Conservation (phyloP, 1,284 basidiomycete genomes). For the Stygiomarasmius scandens region DNA sequence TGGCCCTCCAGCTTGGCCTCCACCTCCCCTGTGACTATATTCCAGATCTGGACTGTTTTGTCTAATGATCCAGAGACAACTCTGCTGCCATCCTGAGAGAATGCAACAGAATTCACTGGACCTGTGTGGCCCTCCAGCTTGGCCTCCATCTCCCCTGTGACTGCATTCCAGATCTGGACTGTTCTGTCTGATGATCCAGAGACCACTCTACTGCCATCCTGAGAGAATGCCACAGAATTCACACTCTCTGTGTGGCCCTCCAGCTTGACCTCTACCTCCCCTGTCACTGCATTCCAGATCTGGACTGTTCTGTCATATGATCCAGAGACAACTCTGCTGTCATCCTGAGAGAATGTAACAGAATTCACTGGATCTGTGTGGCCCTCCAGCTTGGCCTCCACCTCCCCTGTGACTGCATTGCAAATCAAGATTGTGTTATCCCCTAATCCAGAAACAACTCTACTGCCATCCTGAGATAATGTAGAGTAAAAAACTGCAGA, state of each 20-base stretch:
- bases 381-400: constrained; percentile 5
- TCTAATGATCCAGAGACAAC: constrained; percentile 10
- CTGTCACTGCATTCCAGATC: constrained; percentile 20
- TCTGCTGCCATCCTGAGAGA: constrained; percentile 3
- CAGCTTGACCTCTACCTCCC: constrained; percentile 5
- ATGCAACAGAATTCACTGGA: background rate
- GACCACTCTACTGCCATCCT: constrained; percentile 19
- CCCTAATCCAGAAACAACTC: background rate
- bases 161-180: constrained; percentile 24
- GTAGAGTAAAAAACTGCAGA: constrained; percentile 2
- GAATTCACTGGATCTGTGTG: constrained; percentile 10
- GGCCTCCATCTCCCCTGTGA: constrained; percentile 14
- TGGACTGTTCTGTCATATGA: constrained; percentile 16
- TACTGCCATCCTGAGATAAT: constrained; percentile 4
- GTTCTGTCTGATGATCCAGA: constrained; percentile 24
- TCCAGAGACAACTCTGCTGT: constrained; percentile 16
- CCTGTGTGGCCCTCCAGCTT: constrained; percentile 3
- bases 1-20: no score
- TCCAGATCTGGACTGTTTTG: constrained; percentile 3
- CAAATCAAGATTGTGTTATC: background rate
- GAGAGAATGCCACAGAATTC: constrained; percentile 11
- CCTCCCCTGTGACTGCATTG: background rate
- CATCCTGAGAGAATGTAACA: constrained; percentile 20
- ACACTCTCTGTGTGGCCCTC: constrained; percentile 15
- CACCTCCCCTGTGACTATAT: background rate